phyloP scores from a whole-genome alignment of 306 rosid genomes.

The Cucurbita maxima region DNA sequence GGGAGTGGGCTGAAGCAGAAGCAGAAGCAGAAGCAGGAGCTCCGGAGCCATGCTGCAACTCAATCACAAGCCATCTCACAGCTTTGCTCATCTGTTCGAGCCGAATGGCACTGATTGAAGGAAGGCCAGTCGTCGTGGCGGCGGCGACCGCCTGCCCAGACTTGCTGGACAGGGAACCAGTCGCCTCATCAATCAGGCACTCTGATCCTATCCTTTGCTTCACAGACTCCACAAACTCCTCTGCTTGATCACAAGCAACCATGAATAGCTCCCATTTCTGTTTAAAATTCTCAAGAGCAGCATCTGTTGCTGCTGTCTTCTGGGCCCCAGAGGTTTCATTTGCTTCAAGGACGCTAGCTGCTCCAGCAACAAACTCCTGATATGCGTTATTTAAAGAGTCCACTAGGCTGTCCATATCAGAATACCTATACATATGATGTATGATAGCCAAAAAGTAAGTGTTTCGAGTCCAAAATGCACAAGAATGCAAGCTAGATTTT shows the following conservation, averaged over 20 bases:
- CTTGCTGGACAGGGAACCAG: conserved; percentile 45
- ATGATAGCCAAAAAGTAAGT: not conserved
- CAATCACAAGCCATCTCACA: conserved; percentile 64
- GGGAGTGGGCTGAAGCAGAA: conserved; percentile 38
- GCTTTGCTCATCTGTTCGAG: conserved; percentile 82
- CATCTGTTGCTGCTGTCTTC: conserved; percentile 43
- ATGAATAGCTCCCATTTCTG: conserved; percentile 69
- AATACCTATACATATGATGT: not conserved
- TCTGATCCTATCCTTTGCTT: conserved; percentile 78
- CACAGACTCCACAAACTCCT: conserved; percentile 71
- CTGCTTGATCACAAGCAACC: conserved; percentile 70
- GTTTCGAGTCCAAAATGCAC: not conserved
- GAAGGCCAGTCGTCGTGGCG: conserved; percentile 38
- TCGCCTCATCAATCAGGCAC: conserved; percentile 70
- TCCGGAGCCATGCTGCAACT: conserved; percentile 64
- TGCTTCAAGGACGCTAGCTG: conserved; percentile 52
- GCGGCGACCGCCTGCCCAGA: conserved; percentile 30
- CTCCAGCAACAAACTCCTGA: conserved; percentile 57
- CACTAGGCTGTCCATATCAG: conserved; percentile 45
- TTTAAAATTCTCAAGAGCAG: conserved; percentile 57
- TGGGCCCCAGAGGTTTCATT: conserved; percentile 30
- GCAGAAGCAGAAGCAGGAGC: conserved; percentile 28
- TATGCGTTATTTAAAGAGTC: conserved; percentile 53
- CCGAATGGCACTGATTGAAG: conserved; percentile 59
- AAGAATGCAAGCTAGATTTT: not conserved